Evolutionary conservation across 768 basidiomycete genomes (phyloP).

Genomic region (Hericium alpestre): DNA sequence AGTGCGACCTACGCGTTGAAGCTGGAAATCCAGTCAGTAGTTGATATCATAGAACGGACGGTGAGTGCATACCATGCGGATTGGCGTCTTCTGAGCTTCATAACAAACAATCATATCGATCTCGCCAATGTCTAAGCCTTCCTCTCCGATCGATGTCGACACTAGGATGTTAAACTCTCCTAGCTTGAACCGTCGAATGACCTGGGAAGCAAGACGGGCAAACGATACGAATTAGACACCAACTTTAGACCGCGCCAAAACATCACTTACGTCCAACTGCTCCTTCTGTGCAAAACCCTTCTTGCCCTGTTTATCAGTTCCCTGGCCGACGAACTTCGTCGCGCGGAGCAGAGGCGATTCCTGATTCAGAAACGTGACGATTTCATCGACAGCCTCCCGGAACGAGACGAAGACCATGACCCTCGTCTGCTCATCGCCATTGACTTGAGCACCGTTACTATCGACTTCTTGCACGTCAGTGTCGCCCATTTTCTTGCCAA

Average conservation of each 20-base stretch:
- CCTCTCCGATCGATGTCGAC: conserved; percentile 94
- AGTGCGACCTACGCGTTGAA: conserved; percentile 92
- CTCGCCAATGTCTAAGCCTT: conserved; percentile 96
- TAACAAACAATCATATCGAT: conserved; percentile 95
- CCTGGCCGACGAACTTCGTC: conserved; percentile 85
- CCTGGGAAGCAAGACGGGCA: conserved; percentile 29
- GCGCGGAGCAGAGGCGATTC: conserved; percentile 74
- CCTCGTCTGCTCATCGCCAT: conserved; percentile 36
- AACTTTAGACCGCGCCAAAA: not conserved
- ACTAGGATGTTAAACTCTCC: conserved; percentile 89
- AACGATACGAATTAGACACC: not conserved
- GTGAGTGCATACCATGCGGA: conserved; percentile 69
- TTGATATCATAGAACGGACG: not conserved
- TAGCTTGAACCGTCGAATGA: conserved; percentile 77
- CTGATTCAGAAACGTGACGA: conserved; percentile 67
- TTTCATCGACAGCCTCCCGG: conserved; percentile 83
- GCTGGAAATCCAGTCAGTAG: conserved; percentile 31
- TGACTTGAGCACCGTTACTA: conserved; percentile 5
- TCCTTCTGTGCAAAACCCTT: conserved; percentile 88
- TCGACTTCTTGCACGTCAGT: conserved; percentile 23
- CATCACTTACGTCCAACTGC: conserved; percentile 62
- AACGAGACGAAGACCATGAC: conserved; percentile 95
- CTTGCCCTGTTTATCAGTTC: conserved; percentile 71
- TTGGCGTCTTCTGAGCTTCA: conserved; percentile 91
- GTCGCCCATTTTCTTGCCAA: conserved; percentile 43